A percentile compares a stretch with the other conserved stretches of the same genome.
Conservation (phyloP, 2,329 filamentous ascomycete species). For the Hymenoscyphus salicellus region DNA sequence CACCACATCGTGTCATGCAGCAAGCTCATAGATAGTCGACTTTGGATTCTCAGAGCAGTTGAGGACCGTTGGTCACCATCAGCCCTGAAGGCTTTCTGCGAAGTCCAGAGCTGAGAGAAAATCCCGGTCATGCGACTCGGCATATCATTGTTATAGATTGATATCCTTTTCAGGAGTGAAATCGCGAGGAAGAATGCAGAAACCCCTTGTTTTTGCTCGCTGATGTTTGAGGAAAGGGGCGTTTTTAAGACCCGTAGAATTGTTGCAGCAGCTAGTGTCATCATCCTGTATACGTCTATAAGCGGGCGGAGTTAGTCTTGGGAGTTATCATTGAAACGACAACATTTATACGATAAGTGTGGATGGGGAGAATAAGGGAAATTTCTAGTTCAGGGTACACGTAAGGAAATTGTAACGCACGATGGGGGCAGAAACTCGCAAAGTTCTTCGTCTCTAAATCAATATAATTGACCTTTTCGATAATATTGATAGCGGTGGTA, state of each 20-base stretch:
- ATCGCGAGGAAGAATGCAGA: slow-evolving; percentile 15
- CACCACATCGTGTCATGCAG: slow-evolving; percentile 20
- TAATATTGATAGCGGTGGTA: slow-evolving; percentile 13
- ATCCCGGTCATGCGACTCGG: slow-evolving; percentile 15
- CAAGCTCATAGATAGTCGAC: slow-evolving; percentile 18
- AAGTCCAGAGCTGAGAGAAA: slow-evolving; percentile 17
- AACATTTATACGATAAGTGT: background rate
- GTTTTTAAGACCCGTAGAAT: slow-evolving; percentile 15
- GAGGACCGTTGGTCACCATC: slow-evolving; percentile 1
- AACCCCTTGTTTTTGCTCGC: slow-evolving; percentile 10
- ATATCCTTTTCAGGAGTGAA: slow-evolving; percentile 13
- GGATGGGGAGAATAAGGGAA: background rate
- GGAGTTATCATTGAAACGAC: background rate
- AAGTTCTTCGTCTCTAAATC: slow-evolving; percentile 9
- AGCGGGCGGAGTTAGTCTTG: background rate
- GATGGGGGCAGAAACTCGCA: slow-evolving; percentile 15
- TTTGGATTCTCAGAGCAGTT: slow-evolving; percentile 14
- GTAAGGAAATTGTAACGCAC: background rate
- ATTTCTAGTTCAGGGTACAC: background rate
- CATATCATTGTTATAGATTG: slow-evolving; percentile 17
- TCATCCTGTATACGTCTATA: slow-evolving; percentile 14
- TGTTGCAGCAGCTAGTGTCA: slow-evolving; percentile 14
- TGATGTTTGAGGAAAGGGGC: slow-evolving; percentile 10
- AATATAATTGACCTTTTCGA: slow-evolving; percentile 9
- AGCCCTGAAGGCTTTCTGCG: slow-evolving; percentile 11